Percentiles rank a stretch among this genome's conserved stretches.
Evolutionary conservation across 176 grass and related monocot species (phyloP).

Genomic region (Tuctoria greenei): DNA sequence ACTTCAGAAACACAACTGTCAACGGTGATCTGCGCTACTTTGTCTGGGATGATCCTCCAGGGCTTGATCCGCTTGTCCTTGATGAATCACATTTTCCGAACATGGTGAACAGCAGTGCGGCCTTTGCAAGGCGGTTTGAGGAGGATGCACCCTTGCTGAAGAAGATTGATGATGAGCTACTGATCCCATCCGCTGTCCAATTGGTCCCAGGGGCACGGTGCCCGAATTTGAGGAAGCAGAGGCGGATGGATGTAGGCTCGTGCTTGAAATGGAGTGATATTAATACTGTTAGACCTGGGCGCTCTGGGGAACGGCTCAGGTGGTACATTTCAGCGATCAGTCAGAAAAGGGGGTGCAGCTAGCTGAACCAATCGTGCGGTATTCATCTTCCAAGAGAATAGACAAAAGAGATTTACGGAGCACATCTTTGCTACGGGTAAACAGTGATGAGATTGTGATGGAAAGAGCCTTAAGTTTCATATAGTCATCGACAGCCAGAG

Average conservation of each 20-base stretch:
- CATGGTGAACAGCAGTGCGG: slow-evolving; percentile 57
- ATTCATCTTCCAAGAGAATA: neutral
- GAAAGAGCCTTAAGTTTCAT: neutral
- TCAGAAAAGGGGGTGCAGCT: slow-evolving; percentile 42
- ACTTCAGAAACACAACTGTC: slow-evolving; percentile 59
- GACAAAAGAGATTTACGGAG: neutral
- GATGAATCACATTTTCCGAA: slow-evolving; percentile 42
- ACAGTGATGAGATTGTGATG: neutral
- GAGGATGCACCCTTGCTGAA: slow-evolving; percentile 53
- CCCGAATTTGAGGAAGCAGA: slow-evolving; percentile 22
- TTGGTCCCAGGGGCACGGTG: slow-evolving; percentile 17
- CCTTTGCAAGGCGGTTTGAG: slow-evolving; percentile 65
- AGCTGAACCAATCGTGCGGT: neutral
- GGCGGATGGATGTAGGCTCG: neutral
- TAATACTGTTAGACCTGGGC: slow-evolving; percentile 41
- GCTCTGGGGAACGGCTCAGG: slow-evolving; percentile 37
- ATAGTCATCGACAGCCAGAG: neutral
- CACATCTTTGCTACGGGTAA: neutral
- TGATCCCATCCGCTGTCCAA: slow-evolving; percentile 29
- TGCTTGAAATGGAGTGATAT: slow-evolving; percentile 46
- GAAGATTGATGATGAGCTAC: slow-evolving; percentile 53
- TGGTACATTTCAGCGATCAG: slow-evolving; percentile 43
- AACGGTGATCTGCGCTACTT: slow-evolving; percentile 60
- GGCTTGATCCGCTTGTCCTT: slow-evolving; percentile 57
- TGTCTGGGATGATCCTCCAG: slow-evolving; percentile 70